Evolutionary conservation across 305 asterid species (phyloP).

Genomic region (Fraxinus baroniana): DNA sequence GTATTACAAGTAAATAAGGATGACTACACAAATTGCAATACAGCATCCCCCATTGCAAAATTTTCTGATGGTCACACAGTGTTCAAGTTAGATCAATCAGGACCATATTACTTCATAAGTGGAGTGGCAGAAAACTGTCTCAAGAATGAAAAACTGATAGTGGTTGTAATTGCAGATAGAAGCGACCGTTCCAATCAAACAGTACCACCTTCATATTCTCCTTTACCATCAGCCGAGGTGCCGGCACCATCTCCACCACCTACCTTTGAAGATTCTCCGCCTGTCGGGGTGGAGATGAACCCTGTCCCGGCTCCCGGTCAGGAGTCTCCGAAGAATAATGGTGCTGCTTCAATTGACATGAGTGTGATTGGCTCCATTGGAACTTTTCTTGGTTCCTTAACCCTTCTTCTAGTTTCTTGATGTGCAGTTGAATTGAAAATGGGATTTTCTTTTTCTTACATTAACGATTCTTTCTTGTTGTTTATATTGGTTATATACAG

Average conservation of each 20-base stretch:
- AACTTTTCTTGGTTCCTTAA: constrained; percentile 42
- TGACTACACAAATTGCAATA: constrained; percentile 62
- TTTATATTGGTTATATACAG: constrained; percentile 25
- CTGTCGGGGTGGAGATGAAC: constrained; percentile 32
- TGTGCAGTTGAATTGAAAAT: constrained; percentile 23
- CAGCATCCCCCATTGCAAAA: constrained; percentile 48
- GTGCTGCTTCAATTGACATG: constrained; percentile 28
- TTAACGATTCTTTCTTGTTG: background rate
- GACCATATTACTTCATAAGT: constrained; percentile 80
- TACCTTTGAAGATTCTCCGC: constrained; percentile 41
- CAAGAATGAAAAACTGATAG: constrained; percentile 67
- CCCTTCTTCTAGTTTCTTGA: constrained; percentile 38
- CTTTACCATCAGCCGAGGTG: constrained; percentile 31
- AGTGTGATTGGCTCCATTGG: constrained; percentile 41
- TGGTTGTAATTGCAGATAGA: constrained; percentile 83
- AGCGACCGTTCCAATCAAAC: constrained; percentile 29
- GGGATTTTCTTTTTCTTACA: background rate
- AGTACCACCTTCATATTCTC: constrained; percentile 31
- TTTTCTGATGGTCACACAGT: constrained; percentile 61
- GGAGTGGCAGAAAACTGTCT: constrained; percentile 67
- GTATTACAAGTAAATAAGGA: constrained; percentile 67
- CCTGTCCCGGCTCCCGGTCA: constrained; percentile 60
- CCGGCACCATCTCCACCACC: constrained; percentile 44
- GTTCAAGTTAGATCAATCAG: constrained; percentile 57
- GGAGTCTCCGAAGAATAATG: constrained; percentile 45